Percentiles rank a stretch among this genome's conserved stretches.
Conservation (phyloP, 2,329 filamentous ascomycete genomes). For the Sarocladium oryzae region DNA sequence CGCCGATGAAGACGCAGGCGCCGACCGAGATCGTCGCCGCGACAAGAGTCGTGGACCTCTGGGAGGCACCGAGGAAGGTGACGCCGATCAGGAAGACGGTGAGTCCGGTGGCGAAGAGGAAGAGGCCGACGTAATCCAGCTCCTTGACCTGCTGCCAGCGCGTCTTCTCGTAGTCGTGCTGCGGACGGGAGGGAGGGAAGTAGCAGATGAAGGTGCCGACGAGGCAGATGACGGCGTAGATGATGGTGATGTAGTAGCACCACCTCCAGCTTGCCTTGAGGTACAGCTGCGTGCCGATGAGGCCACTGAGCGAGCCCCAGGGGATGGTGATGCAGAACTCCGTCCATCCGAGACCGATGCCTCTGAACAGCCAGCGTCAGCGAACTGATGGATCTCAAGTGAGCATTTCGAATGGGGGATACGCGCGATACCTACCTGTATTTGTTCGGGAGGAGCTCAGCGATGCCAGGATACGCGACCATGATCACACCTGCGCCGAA, state of each 20-base stretch:
- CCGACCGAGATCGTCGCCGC: background rate
- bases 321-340: constrained; percentile 6
- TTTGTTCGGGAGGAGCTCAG: constrained; percentile 1
- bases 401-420: background rate
- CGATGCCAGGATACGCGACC: constrained; percentile 1
- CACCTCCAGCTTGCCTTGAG: constrained; percentile 2
- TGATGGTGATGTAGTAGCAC: constrained; percentile 6
- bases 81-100: background rate
- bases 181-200: constrained; percentile 1
- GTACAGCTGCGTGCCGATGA: constrained; percentile 1
- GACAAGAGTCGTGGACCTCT: background rate
- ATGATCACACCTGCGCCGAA: constrained; percentile 6
- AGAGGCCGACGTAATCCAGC: constrained; percentile 6
- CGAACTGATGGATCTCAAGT: background rate
- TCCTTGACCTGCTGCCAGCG: constrained; percentile 7
- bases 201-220: constrained; percentile 1
- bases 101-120: constrained; percentile 5
- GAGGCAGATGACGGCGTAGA: background rate
- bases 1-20: background rate
- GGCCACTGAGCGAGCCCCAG: constrained; percentile 1
- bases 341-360: constrained; percentile 2
- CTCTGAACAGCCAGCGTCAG: background rate
- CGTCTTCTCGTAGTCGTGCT: constrained; percentile 5
- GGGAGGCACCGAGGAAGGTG: background rate
- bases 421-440: background rate